A percentile compares a stretch with the other conserved stretches of the same genome.
Conservation (phyloP, 176 grass and related monocot species). For the Bonia amplexicaulis region DNA sequence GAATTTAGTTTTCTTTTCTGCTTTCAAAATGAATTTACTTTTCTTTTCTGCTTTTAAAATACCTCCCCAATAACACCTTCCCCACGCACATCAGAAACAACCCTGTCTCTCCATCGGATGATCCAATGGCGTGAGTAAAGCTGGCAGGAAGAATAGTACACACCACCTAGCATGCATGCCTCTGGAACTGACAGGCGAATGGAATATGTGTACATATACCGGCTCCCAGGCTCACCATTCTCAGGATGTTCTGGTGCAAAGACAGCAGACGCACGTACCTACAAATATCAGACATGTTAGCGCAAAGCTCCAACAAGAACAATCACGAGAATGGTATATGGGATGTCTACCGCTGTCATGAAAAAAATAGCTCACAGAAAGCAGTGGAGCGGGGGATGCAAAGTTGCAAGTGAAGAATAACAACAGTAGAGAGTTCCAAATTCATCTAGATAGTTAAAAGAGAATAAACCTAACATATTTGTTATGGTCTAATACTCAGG, state of each 20-base stretch:
- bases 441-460: neutral
- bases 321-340: neutral
- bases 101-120: conserved; percentile 39
- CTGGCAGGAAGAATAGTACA: conserved; percentile 73
- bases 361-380: neutral
- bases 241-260: conserved; percentile 63
- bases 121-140: conserved; percentile 77
- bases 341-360: neutral
- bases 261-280: conserved; percentile 86
- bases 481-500: too few relatives aligned
- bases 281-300: conserved; percentile 31
- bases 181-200: conserved; percentile 86
- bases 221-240: neutral
- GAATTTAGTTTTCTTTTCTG: neutral
- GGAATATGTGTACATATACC: conserved; percentile 59
- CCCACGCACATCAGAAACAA: conserved; percentile 50
- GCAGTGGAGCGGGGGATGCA: neutral
- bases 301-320: neutral
- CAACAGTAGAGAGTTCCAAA: neutral
- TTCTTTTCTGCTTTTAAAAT: neutral
- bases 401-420: neutral
- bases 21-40: neutral
- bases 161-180: conserved; percentile 70
- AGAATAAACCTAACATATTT: neutral
- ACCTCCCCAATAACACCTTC: conserved; percentile 92